Evolutionary conservation across 2,329 filamentous ascomycete species (phyloP).

Genomic region (Immersiporthe knoxdaviesiana): DNA sequence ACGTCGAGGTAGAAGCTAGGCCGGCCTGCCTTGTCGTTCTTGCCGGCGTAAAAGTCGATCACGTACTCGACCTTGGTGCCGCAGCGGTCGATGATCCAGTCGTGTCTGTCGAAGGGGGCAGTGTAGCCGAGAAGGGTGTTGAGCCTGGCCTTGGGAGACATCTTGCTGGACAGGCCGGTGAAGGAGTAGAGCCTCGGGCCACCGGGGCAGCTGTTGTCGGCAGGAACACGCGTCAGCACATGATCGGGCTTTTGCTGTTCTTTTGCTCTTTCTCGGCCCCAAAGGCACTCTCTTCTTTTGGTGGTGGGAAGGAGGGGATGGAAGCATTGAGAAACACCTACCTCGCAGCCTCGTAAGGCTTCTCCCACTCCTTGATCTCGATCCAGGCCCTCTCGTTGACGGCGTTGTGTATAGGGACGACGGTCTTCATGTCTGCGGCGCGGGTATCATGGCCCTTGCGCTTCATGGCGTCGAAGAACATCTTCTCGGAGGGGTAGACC

Average conservation of each 20-base stretch:
- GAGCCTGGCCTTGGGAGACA: conserved; percentile 82
- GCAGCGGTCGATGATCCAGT: conserved; percentile 95
- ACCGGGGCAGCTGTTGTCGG: conserved; percentile 56
- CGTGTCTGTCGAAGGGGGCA: conserved; percentile 90
- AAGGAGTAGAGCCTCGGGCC: conserved; percentile 86
- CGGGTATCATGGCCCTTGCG: conserved; percentile 79
- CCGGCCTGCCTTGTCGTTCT: conserved; percentile 45
- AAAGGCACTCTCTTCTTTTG: no score
- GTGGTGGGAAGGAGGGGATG: background rate
- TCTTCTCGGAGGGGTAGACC: conserved; percentile 95
- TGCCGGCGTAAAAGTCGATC: conserved; percentile 94
- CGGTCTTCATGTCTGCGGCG: conserved; percentile 80
- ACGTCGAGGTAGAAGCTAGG: conserved; percentile 70
- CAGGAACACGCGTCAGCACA: background rate
- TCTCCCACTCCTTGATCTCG: conserved; percentile 90
- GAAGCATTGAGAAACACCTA: conserved; percentile 44
- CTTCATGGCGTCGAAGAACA: conserved; percentile 97
- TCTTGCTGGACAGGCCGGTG: conserved; percentile 66
- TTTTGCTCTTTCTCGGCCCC: background rate
- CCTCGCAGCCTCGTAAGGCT: conserved; percentile 57
- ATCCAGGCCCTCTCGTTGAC: conserved; percentile 97
- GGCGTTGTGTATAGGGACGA: conserved; percentile 97
- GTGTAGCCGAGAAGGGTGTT: conserved; percentile 88
- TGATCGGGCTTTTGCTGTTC: background rate
- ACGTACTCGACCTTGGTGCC: conserved; percentile 87